Conservation (phyloP, 1,284 basidiomycete species). For the Cryptococcus sp. region DNA sequence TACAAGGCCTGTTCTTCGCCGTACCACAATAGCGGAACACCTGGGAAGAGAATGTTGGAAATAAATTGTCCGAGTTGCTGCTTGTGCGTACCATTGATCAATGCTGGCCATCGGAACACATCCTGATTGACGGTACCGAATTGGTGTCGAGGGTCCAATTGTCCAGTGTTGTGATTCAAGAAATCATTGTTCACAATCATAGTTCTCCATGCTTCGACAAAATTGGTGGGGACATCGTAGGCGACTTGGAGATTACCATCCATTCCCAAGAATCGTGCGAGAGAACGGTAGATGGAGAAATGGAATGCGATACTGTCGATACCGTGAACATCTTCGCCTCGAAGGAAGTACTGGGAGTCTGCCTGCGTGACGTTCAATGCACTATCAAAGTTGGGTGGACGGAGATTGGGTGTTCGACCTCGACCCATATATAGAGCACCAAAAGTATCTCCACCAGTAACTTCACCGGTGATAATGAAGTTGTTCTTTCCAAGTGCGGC, state of each 20-base stretch:
- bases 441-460: slow-evolving; percentile 89
- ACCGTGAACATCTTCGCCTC: slow-evolving; percentile 58
- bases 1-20: slow-evolving; percentile 86
- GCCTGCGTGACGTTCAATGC: slow-evolving; percentile 57
- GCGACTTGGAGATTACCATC: slow-evolving; percentile 85
- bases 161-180: slow-evolving; percentile 63
- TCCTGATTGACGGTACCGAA: slow-evolving; percentile 88
- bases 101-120: slow-evolving; percentile 82
- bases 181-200: slow-evolving; percentile 85
- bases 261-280: slow-evolving; percentile 82
- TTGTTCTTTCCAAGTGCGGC: slow-evolving; percentile 67
- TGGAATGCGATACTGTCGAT: slow-evolving; percentile 82
- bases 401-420: slow-evolving; percentile 65
- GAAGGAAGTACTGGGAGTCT: slow-evolving; percentile 71
- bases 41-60: slow-evolving; percentile 74
- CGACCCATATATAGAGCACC: slow-evolving; percentile 81
- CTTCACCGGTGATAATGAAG: slow-evolving; percentile 84
- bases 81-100: slow-evolving; percentile 73
- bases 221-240: slow-evolving; percentile 71
- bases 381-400: slow-evolving; percentile 58
- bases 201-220: slow-evolving; percentile 79
- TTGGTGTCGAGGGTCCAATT: slow-evolving; percentile 77
- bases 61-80: slow-evolving; percentile 72
- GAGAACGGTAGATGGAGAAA: slow-evolving; percentile 80
- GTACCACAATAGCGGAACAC: slow-evolving; percentile 77